These are phyloP conservation scores for Colletotrichum magnum DNA, from an alignment of 2,329 filamentous ascomycete genomes.

Conservation along the genomic window DNA sequence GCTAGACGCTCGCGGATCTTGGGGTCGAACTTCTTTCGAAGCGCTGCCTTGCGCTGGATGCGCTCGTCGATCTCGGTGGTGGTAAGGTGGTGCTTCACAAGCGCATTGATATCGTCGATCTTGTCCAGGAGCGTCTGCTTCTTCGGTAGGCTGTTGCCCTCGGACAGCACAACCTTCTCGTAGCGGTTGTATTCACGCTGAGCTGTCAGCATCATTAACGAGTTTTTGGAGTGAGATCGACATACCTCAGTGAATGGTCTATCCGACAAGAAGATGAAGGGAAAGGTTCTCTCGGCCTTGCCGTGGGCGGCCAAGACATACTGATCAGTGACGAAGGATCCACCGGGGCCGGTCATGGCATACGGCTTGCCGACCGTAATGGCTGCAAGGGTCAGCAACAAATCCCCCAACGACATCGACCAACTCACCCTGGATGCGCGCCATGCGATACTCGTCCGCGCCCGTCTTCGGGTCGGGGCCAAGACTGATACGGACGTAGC, in stretches of 20 bases:
- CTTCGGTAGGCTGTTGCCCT: conserved; percentile 82
- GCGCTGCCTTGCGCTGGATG: conserved; percentile 77
- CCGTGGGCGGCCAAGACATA: conserved; percentile 88
- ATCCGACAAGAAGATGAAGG: conserved; percentile 92
- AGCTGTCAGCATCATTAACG: background rate
- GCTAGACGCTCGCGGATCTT: conserved; percentile 78
- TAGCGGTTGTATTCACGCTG: conserved; percentile 87
- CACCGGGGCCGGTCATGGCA: conserved; percentile 83
- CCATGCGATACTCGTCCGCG: conserved; percentile 87
- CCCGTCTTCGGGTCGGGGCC: conserved; percentile 82
- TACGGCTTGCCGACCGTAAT: conserved; percentile 87
- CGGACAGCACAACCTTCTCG: conserved; percentile 79
- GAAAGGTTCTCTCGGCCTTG: conserved; percentile 86
- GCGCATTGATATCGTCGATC: conserved; percentile 82
- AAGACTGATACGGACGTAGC: conserved; percentile 87
- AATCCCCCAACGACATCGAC: background rate
- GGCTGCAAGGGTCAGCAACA: conserved; percentile 62
- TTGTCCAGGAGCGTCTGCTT: conserved; percentile 78
- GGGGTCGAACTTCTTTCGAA: conserved; percentile 77
- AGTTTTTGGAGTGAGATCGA: conserved; percentile 14
- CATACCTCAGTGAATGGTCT: conserved; percentile 84
- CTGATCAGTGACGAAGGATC: conserved; percentile 85
- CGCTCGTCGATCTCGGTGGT: conserved; percentile 86
- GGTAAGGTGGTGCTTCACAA: conserved; percentile 86
- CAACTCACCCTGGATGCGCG: conserved; percentile 82